A percentile compares a stretch with the other conserved stretches of the same genome.
These are phyloP conservation scores for Trebouxia sp. DNA, from an alignment of 139 green algal species.

Conservation along the genomic window DNA sequence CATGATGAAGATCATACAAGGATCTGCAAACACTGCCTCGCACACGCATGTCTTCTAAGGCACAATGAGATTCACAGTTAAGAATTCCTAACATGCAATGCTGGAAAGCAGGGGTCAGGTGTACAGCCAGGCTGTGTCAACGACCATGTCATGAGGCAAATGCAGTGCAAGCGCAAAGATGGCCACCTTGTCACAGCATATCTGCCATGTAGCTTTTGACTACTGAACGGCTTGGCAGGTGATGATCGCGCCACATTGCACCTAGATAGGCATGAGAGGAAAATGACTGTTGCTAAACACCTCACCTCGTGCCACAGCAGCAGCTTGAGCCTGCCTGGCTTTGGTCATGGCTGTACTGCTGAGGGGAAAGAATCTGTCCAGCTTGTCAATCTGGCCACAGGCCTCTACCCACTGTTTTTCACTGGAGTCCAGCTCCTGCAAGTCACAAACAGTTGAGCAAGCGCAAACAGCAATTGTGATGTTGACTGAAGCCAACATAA, in stretches of 20 bases:
- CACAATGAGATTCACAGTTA: too few relatives aligned
- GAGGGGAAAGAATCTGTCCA: conserved; percentile 38
- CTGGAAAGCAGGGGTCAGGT: too few relatives aligned
- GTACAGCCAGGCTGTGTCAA: too few relatives aligned
- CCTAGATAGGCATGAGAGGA: not conserved
- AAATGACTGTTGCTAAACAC: not conserved
- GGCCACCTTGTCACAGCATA: not conserved
- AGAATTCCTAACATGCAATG: too few relatives aligned
- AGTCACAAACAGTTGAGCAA: too few relatives aligned
- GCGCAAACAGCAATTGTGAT: too few relatives aligned
- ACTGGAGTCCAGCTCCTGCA: conserved; percentile 24
- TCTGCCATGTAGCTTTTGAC: not conserved
- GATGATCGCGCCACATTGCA: not conserved
- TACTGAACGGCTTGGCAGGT: not conserved
- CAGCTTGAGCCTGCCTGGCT: not conserved
- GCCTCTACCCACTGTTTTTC: conserved; percentile 29
- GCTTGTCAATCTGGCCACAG: conserved; percentile 38
- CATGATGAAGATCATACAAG: too few relatives aligned
- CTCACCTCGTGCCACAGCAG: not conserved
- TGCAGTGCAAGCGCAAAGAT: not conserved
- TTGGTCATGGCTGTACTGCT: not conserved
- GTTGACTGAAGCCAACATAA: too few relatives aligned
- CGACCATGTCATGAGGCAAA: too few relatives aligned
- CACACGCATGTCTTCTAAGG: too few relatives aligned
- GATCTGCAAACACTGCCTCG: too few relatives aligned